Evolutionary conservation across 192 early-diverging fungal species (phyloP), one percentile per base, ranked within the genome.

Genomic region (Backusella psychrophila): DNA sequence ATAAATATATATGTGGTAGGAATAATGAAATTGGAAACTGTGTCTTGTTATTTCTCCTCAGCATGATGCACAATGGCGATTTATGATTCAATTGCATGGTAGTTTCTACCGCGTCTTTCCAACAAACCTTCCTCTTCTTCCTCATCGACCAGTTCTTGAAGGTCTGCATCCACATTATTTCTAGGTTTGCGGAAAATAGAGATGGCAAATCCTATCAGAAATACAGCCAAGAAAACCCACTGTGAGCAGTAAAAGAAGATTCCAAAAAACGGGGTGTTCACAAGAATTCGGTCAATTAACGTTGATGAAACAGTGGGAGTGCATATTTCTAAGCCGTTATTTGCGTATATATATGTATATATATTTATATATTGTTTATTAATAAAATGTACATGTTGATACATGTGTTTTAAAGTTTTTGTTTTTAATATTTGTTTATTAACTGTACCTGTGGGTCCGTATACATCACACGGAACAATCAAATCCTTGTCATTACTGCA

Each of bases 401-500:
- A 26, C 59, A 33, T 21, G 66, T 68, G 66, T 68, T 38, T 73
- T 46, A 26, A 26, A 42, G 8, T 26, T 39, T 42, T 63, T 38
- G 31, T 33, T 33, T 33, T 33, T 33, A 33, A 33, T 42, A 29
- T 72, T 31, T 49, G 8, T 35, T n/a, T 68, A 14, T 34, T 41
- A 44, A 19, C 7, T 26, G 78, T 80, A 83, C 82, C 82, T 69
- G 73, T 80, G 6, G 89, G 89, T 46, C 86, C 89, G 34, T 80
- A 76, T 31, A 87, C 65, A 74, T 89, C 84, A 77, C 89, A 91
- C 52, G 87, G 86, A 14, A 91, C 67, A 73, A 91, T 91, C 14
- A 87, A 65, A 21, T 85, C 75, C 6, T 79, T 82, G 41, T 85
- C 79, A 35, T 86, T 81, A 15, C 53, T 82, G 66, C 89, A 91